Conservation (phyloP, 495 filamentous ascomycete species). For the Cairneyella variabilis region DNA sequence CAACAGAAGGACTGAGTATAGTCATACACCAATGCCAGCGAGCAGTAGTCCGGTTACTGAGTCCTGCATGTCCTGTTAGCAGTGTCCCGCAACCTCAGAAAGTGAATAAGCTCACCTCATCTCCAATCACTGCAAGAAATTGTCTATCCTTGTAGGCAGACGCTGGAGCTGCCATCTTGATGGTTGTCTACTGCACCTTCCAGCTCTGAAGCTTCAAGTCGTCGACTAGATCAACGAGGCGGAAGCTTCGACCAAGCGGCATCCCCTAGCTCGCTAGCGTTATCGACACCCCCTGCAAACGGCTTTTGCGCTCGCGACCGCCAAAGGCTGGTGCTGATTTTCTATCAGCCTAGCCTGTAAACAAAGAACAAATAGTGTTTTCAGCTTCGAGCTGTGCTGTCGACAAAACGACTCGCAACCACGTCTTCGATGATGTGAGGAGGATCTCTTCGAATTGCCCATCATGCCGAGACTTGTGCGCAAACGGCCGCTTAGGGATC, state of each 20-base stretch:
- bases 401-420: no score
- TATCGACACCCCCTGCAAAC: not conserved
- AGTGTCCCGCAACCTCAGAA: not conserved
- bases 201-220: conserved; percentile 5
- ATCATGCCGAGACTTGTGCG: conserved; percentile 78
- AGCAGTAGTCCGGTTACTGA: conserved; percentile 92
- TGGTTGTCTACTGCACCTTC: conserved; percentile 2
- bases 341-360: not conserved
- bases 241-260: conserved; percentile 6
- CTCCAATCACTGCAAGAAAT: conserved; percentile 95
- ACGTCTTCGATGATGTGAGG: conserved; percentile 17
- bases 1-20: not conserved
- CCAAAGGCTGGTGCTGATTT: no score
- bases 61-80: conserved; percentile 49
- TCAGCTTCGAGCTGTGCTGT: no score
- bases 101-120: conserved; percentile 64
- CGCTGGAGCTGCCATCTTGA: conserved; percentile 49
- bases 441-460: not conserved
- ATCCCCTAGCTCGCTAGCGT: not conserved
- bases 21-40: conserved; percentile 86
- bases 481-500: conserved; percentile 67
- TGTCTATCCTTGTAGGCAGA: conserved; percentile 81
- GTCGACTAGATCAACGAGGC: not conserved
- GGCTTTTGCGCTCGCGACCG: no score
- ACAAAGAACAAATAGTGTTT: no score